These are phyloP conservation scores for peach (Prunus persica) DNA, from an alignment of 306 rosid genomes.

Conservation along the genomic window Prunus_persica_NCBIv2 NC_034012.1:7631501-7632000, in stretches of 20 bases:
- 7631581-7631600: neutral
- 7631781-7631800: conserved; percentile 8
- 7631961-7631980: neutral
- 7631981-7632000: conserved; percentile 13
- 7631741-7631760: conserved; percentile 6
- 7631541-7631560: neutral
- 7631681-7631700: conserved; percentile 5
- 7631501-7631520: neutral
- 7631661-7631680: conserved; percentile 2
- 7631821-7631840: conserved; percentile 30
- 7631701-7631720: conserved; percentile 14
- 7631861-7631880: neutral
- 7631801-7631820: conserved; percentile 41
- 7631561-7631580: neutral
- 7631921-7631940: neutral
- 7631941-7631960: neutral
- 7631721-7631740: conserved; percentile 9
- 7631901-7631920: neutral
- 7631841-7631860: conserved; percentile 4
- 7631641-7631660: neutral
- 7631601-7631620: neutral
- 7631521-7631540: neutral
- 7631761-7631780: conserved; percentile 17
- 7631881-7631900: neutral
- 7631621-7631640: neutral